Conservation (phyloP, 768 basidiomycete genomes). For the Termitomyces sp. region DNA sequence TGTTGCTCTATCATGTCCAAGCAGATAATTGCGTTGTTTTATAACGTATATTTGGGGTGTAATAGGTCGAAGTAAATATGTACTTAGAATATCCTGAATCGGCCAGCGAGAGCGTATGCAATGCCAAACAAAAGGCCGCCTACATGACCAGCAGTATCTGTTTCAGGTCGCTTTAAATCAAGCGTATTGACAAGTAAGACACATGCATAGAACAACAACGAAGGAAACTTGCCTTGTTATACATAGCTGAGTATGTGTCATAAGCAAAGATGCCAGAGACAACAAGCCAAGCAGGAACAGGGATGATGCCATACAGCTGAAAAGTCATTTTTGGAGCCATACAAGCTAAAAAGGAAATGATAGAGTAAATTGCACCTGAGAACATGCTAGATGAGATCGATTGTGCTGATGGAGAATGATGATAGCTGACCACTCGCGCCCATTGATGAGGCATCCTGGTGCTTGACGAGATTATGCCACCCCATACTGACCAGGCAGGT, state of each 20-base stretch:
- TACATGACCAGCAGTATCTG: conserved; percentile 64
- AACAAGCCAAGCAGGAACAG: conserved; percentile 73
- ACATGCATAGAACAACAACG: no score
- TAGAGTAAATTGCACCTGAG: conserved; percentile 65
- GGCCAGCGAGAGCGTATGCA: conserved; percentile 42
- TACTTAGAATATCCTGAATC: conserved; percentile 25
- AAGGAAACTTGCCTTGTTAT: conserved; percentile 28
- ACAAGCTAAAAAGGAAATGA: conserved; percentile 69
- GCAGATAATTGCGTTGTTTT: conserved; percentile 4
- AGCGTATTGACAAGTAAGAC: not conserved
- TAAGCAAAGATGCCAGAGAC: conserved; percentile 63
- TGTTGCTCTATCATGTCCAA: not conserved
- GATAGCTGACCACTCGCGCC: conserved; percentile 68
- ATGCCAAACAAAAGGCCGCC: conserved; percentile 61
- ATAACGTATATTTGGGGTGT: not conserved
- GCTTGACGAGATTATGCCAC: conserved; percentile 38
- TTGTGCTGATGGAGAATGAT: not conserved
- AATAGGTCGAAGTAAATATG: not conserved
- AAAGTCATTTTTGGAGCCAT: conserved; percentile 61
- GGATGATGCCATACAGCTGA: conserved; percentile 69
- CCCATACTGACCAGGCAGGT: conserved; percentile 44
- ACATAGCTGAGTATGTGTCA: conserved; percentile 44
- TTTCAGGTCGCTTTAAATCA: conserved; percentile 36
- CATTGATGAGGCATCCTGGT: conserved; percentile 34
- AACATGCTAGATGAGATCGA: not conserved